Evolutionary conservation across 805 yeast species (phyloP), one percentile per base, ranked within the genome.

Genomic region (Yarrowia porcina): DNA sequence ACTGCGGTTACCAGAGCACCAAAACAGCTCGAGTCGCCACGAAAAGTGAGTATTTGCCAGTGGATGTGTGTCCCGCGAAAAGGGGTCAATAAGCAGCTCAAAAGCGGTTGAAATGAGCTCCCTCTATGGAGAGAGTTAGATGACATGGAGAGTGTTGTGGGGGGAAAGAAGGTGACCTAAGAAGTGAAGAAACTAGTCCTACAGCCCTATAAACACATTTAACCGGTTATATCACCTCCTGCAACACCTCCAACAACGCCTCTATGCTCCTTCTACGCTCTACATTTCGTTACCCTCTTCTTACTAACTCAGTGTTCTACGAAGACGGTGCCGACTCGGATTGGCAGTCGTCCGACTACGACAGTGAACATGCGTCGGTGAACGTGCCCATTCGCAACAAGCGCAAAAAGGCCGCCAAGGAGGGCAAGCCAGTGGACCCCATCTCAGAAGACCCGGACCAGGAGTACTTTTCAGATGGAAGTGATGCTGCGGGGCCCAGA

Each of bases 321-420:
- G 59, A 52, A 35, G 42, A 52, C 36, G 44, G 44, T 13, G 59
- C 59, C 25, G 59, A 52, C 44, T 52, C 59, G 15, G 59, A 52
- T 21, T 52, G 59, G 59, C 59, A 52, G 44, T 52, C 59, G 23
- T 52, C 59, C 13, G 59, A 52, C 44, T 52, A 52, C 33, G 59
- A 52, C 33, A 35, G 44, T 27, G 59, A 52, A 25, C 59, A 52
- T 25, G 59, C 59, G 15, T 23, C 59, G 13, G 59, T 52, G 10
- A 52, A 25, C 17, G 59, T 52, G 32, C 59, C 59, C 13, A 35
- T 52, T n/a, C 21, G 44, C 17, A 21, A 17, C 17, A 49, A 32
- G 10, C 59, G 59, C 32, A 52, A 52, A 25, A 35, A 36, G 44
- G 23, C 21, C n/a, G 4, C 12, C 21, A 32, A 47, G 28, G 47